Percentiles rank a stretch among this genome's conserved stretches.
Evolutionary conservation across 2,329 filamentous ascomycete species (phyloP).

Genomic region (Epichloe gansuensis): DNA sequence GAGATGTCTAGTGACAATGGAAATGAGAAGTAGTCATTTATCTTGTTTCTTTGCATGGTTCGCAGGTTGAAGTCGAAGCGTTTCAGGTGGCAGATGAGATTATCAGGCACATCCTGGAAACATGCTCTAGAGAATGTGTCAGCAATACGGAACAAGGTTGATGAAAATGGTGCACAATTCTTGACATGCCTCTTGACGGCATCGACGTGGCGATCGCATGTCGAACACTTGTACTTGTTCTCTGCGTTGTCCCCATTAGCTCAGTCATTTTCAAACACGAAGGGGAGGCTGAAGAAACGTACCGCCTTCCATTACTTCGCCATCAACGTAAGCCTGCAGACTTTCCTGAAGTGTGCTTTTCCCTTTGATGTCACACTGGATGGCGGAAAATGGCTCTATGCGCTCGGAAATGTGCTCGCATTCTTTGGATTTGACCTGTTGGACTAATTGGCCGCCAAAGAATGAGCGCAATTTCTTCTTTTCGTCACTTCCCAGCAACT

Average conservation of each 20-base stretch:
- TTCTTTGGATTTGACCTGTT: conserved; percentile 91
- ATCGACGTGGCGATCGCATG: conserved; percentile 78
- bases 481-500: conserved; percentile 54
- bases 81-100: conserved; percentile 91
- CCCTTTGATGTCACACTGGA: conserved; percentile 93
- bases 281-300: conserved; percentile 12
- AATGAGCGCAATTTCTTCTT: conserved; percentile 69
- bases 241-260: conserved; percentile 35
- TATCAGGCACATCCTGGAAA: conserved; percentile 83
- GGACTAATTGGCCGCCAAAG: conserved; percentile 83
- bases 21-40: conserved; percentile 91
- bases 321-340: conserved; percentile 86
- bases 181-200: conserved; percentile 65
- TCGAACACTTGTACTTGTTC: conserved; percentile 96
- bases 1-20: conserved; percentile 74
- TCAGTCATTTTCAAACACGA: not conserved
- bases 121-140: conserved; percentile 50
- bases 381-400: conserved; percentile 81
- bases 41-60: conserved; percentile 73
- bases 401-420: conserved; percentile 88
- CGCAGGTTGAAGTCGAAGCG: conserved; percentile 72
- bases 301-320: conserved; percentile 90
- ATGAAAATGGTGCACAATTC: not conserved
- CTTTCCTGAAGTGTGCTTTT: conserved; percentile 77
- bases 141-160: conserved; percentile 1